phyloP scores from a whole-genome alignment of 768 basidiomycete genomes.

The Agrocybe pediades region DNA sequence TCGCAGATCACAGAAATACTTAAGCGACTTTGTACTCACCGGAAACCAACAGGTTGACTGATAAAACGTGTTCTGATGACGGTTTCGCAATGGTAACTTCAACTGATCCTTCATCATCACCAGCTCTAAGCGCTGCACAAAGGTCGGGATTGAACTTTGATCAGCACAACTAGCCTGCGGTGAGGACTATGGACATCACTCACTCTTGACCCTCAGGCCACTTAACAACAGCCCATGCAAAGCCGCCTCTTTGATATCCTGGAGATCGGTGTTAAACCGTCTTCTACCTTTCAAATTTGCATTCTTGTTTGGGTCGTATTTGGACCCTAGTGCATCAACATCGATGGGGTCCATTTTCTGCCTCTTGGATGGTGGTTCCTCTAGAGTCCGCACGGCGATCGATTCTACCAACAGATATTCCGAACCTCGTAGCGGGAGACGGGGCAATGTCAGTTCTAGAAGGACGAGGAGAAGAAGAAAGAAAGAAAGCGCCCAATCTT shows the following conservation, averaged over 20 bases:
- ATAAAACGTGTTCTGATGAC: constrained; percentile 33
- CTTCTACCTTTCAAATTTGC: constrained; percentile 55
- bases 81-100: constrained; percentile 44
- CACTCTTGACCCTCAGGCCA: constrained; percentile 44
- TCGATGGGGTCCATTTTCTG: constrained; percentile 11
- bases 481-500: too few species aligned
- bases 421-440: too few species aligned
- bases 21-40: constrained; percentile 36
- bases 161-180: not conserved
- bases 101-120: constrained; percentile 71
- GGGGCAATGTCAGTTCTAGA: too few species aligned
- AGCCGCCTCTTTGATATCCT: constrained; percentile 42
- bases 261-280: constrained; percentile 59
- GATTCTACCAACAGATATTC: too few species aligned
- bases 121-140: constrained; percentile 51
- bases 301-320: constrained; percentile 36
- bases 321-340: not conserved
- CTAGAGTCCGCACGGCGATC: too few species aligned
- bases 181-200: constrained; percentile 18
- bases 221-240: constrained; percentile 34
- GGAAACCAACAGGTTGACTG: constrained; percentile 49
- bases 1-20: not conserved
- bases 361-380: constrained; percentile 14
- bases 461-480: too few species aligned
- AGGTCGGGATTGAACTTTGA: too few species aligned